phyloP scores from a whole-genome alignment of 352 stramenopile genomes.

The Pythium brachiatum region DNA sequence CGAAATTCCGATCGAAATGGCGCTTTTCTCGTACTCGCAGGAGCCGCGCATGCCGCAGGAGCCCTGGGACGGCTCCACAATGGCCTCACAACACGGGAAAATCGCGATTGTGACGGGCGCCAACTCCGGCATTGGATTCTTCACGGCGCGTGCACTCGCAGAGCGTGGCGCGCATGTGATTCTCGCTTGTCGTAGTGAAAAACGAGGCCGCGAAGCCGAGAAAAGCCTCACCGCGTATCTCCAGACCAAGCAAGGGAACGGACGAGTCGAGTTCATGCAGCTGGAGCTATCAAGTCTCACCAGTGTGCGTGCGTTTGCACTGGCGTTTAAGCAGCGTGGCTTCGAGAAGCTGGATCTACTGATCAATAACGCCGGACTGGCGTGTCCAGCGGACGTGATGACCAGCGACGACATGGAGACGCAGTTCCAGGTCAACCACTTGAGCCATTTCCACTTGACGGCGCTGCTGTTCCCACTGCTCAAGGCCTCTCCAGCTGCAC shows the following conservation, averaged over 20 bases:
- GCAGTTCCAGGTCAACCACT: slow-evolving; percentile 71
- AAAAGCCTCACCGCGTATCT: background rate
- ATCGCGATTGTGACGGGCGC: slow-evolving; percentile 59
- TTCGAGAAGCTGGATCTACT: slow-evolving; percentile 53
- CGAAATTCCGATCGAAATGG: too few species aligned
- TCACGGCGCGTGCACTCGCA: slow-evolving; percentile 42
- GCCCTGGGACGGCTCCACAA: slow-evolving; percentile 14
- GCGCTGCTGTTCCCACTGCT: slow-evolving; percentile 42
- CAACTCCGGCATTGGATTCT: slow-evolving; percentile 65
- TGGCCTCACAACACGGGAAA: slow-evolving; percentile 29
- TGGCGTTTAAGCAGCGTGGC: slow-evolving; percentile 29
- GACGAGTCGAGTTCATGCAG: slow-evolving; percentile 34
- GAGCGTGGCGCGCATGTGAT: slow-evolving; percentile 48
- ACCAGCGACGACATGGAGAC: slow-evolving; percentile 46
- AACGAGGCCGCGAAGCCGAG: slow-evolving; percentile 8
- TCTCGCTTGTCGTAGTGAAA: slow-evolving; percentile 46
- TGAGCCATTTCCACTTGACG: slow-evolving; percentile 69
- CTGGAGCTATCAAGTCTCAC: slow-evolving; percentile 38
- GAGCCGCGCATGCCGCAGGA: background rate
- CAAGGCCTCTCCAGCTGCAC: slow-evolving; percentile 16
- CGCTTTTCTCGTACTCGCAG: background rate
- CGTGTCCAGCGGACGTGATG: slow-evolving; percentile 25
- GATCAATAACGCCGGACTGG: slow-evolving; percentile 69
- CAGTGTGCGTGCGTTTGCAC: slow-evolving; percentile 42
- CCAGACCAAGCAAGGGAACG: background rate